Evolutionary conservation across 768 basidiomycete species (phyloP).

Genomic region (Lactifluus piperatus): DNA sequence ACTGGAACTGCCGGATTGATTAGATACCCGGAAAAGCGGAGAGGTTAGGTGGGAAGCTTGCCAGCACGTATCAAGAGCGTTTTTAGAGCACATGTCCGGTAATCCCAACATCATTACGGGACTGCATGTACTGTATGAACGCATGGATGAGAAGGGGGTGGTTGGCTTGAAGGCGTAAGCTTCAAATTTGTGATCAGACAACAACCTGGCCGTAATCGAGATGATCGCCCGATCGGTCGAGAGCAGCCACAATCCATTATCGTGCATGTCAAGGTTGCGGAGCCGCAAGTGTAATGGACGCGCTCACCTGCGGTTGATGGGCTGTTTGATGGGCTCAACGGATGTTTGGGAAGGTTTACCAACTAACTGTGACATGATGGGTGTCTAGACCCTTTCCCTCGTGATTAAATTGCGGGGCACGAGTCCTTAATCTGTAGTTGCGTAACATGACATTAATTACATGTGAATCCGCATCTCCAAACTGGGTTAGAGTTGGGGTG

Average conservation of each 20-base stretch:
- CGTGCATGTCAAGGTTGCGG: background rate
- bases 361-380: background rate
- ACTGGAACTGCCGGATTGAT: background rate
- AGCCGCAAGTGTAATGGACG: background rate
- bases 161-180: background rate
- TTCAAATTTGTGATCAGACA: background rate
- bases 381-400: background rate
- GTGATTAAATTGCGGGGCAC: background rate
- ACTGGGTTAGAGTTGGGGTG: background rate
- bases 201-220: background rate
- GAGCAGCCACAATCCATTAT: background rate
- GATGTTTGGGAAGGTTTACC: background rate
- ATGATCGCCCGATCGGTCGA: slow-evolving; percentile 3
- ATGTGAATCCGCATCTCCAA: background rate
- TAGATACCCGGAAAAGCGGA: background rate
- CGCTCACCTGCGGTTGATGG: background rate
- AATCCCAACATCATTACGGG: background rate
- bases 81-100: background rate
- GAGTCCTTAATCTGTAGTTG: background rate
- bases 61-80: background rate
- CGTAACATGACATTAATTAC: background rate
- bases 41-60: background rate
- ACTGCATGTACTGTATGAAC: background rate
- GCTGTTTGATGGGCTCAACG: background rate
- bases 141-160: background rate